Evolutionary conservation across 1,284 basidiomycete species (phyloP).

Genomic region (Irpex sp.): DNA sequence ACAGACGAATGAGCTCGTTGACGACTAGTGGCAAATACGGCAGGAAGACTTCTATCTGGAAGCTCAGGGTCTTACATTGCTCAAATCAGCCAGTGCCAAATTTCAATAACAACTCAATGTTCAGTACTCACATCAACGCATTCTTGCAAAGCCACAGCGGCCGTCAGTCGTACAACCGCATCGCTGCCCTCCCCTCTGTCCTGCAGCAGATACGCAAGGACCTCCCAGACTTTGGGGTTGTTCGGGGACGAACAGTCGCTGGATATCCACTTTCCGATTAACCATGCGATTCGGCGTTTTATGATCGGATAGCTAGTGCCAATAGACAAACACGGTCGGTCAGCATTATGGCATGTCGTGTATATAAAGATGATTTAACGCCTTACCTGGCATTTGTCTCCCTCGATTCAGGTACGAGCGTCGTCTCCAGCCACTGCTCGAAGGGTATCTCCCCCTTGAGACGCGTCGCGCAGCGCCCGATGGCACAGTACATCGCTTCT

Average conservation of each 20-base stretch:
- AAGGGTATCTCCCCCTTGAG: slow-evolving; percentile 66
- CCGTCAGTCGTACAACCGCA: slow-evolving; percentile 78
- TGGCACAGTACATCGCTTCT: slow-evolving; percentile 85
- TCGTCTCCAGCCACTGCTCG: slow-evolving; percentile 59
- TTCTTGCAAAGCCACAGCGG: slow-evolving; percentile 71
- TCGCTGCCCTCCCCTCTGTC: slow-evolving; percentile 72
- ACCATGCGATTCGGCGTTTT: slow-evolving; percentile 87
- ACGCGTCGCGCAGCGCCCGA: slow-evolving; percentile 77
- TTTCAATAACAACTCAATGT: no score
- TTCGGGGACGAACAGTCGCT: slow-evolving; percentile 62
- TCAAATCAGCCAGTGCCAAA: no score
- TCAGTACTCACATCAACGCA: slow-evolving; percentile 71
- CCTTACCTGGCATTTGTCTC: slow-evolving; percentile 53
- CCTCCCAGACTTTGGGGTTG: slow-evolving; percentile 72
- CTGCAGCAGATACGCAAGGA: slow-evolving; percentile 70
- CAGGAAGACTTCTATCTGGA: slow-evolving; percentile 54
- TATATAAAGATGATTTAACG: slow-evolving; percentile 6
- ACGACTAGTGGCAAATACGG: slow-evolving; percentile 58
- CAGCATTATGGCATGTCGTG: neutral
- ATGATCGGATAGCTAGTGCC: slow-evolving; percentile 73
- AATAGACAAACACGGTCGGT: no score
- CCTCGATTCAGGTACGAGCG: slow-evolving; percentile 54
- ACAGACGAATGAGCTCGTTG: slow-evolving; percentile 62
- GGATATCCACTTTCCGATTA: slow-evolving; percentile 81
- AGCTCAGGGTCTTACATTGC: slow-evolving; percentile 47